Conservation (phyloP, 306 rosid species). For the Vigna radiata region DNA sequence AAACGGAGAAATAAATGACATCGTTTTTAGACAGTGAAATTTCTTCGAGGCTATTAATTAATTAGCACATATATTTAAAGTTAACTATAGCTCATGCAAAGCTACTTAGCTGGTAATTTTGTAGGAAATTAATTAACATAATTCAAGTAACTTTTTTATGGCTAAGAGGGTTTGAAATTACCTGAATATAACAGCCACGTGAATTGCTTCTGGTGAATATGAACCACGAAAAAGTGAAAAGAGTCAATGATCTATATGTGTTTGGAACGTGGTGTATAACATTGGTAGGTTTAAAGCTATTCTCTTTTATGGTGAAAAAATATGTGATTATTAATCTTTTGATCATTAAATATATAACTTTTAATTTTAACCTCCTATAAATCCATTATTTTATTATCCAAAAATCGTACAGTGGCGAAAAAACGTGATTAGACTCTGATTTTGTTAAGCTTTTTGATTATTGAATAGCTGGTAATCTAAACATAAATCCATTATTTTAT, state of each 20-base stretch:
- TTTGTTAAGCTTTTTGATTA: too few species aligned
- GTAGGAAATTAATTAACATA: background rate
- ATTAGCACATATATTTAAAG: background rate
- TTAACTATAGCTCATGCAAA: background rate
- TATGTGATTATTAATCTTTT: too few species aligned
- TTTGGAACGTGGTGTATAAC: background rate
- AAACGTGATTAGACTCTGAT: too few species aligned
- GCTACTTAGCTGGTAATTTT: background rate
- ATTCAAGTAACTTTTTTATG: background rate
- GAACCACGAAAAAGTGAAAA: slow-evolving; percentile 22
- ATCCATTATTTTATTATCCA: too few species aligned
- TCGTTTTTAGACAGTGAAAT: slow-evolving; percentile 14
- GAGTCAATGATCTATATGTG: background rate
- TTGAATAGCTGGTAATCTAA: too few species aligned
- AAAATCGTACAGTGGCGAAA: too few species aligned
- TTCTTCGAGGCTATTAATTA: background rate
- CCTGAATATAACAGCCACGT: background rate
- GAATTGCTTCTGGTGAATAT: background rate
- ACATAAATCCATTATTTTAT: background rate
- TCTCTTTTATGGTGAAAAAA: too few species aligned
- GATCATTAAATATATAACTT: too few species aligned
- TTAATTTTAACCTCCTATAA: too few species aligned
- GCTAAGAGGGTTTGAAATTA: slow-evolving; percentile 12
- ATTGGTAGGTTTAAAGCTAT: too few species aligned
- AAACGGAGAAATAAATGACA: background rate